phyloP scores from a whole-genome alignment of 257 asterid genomes.

The Nicotiana obtusifolia region DNA sequence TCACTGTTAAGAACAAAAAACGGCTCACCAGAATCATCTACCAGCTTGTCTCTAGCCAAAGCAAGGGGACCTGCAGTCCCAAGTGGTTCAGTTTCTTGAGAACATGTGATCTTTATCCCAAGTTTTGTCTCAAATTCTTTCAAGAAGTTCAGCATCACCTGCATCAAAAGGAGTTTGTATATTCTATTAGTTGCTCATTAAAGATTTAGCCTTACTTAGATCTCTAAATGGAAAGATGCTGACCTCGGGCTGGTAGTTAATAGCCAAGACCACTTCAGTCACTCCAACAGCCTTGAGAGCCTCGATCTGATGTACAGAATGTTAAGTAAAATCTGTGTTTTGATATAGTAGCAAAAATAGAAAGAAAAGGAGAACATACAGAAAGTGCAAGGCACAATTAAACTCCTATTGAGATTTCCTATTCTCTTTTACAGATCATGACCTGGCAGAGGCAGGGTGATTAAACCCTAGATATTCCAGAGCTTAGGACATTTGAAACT shows the following conservation, averaged over 20 bases:
- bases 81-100: constrained; percentile 97
- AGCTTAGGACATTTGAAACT: neutral
- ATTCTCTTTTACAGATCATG: neutral
- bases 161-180: neutral
- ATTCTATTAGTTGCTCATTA: neutral
- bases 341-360: neutral
- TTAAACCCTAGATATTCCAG: neutral
- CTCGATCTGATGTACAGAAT: constrained; percentile 53
- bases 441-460: neutral
- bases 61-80: constrained; percentile 99
- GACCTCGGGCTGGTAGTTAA: constrained; percentile 97
- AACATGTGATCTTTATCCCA: constrained; percentile 86
- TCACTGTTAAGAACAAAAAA: constrained; percentile 96
- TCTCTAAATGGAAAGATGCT: neutral
- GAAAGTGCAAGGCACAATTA: neutral
- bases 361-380: neutral
- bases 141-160: constrained; percentile 85
- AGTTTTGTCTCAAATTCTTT: constrained; percentile 91
- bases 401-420: neutral
- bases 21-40: constrained; percentile 84
- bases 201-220: neutral
- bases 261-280: constrained; percentile 90
- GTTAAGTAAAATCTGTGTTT: neutral
- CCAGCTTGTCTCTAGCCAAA: constrained; percentile 85
- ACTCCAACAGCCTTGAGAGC: constrained; percentile 91